Evolutionary conservation across 225 moss, liverwort and hornwort genomes (phyloP), one percentile per base, ranked within the genome.

Genomic region (Polytrichum commune): DNA sequence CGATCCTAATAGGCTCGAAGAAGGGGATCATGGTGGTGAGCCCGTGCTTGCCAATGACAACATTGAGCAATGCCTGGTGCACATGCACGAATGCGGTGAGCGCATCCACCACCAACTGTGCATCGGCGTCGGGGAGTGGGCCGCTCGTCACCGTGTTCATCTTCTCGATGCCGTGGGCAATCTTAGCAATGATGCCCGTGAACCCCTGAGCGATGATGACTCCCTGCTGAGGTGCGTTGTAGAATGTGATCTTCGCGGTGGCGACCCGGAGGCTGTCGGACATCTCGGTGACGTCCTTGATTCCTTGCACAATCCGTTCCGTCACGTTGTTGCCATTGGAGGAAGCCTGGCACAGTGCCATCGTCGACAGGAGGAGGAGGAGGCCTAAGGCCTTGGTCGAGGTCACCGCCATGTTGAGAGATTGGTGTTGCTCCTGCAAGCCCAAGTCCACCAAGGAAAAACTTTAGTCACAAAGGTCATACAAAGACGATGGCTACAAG

Each of bases 41-140:
- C 32, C 60, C 71, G 13, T 24, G 22, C 27, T 71, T 71, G 71
- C 57, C 55, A 23, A 71, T 71, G 6, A 71, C 71, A 4, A 71
- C 71, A 71, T 71, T 71, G 55, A 71, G 71, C 60, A 71, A 61
- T 71, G 57, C 71, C 71, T 71, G 72, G 61, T 84, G 84, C 1
- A 75, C 62, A 30, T 63, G 10, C 61, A 84, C 84, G 64, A 78
- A 78, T 5, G 46, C 23, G 0, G 67, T 81, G 19, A 81, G 77
- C 6, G 35, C 25, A 8, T 68, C 13, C 71, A 81, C 78, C 5
- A 84, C 78, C 64, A 78, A 69, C 78, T 55, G 6, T n/a, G 75
- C 81, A 26, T 78, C 78, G 46, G 9, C 69, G 26, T 81, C 74
- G 1, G 27, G 20, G 1, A 83, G 72, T 5, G 73, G 28, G 60